Base-by-base conservation (phyloP, 2,329 filamentous ascomycete genomes). In the Fusarium falciforme region DNA sequence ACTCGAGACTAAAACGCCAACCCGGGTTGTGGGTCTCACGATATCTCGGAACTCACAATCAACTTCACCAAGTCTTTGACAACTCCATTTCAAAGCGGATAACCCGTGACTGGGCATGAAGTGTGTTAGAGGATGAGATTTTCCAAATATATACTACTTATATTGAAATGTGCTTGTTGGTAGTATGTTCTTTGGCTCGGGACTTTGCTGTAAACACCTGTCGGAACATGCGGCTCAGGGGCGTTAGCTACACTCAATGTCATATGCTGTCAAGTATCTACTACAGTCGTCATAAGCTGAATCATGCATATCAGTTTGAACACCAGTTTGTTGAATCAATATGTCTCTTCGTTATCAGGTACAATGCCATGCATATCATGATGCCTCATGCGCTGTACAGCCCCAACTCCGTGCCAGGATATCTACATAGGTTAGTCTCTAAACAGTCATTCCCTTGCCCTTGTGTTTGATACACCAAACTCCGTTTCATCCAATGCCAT, bases 381-480 rank as follows among this genome's bases (percentile, higher is more conserved):
- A 68, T 27, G 7, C 62, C 54, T 33, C 64, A 31, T 54, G 57
- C 49, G 49, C 36, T 66, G 40, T 62, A 58, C 61, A 63, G 17
- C 49, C 40, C 17, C 9, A 76, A 77, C 76, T 66, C 76, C 76
- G 44, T 73, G 61, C 69, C 65, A 66, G 60, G 20, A 57, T 61
- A 52, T 25, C 16, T 47, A 58, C 22, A 29, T 52, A 7, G 47
- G 10, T 22, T 20, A 22, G 29, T 52, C 36, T 22, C 36, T 31
- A 29, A 35, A 38, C 63, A 31, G 71, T 67, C 20, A 59, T 22
- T 40, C 66, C 29, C 61, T 25, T 42, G 36, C 29, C 33, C 12
- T 59, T 58, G 44, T 49, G 22, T 29, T 61, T 47, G 22, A 62
- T 22, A 49, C 38, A 59, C 42, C 57, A 20, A 76, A 76, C 70